Conservation (phyloP, 73 alveolate species). For the Paramecium sexaurelia region DNA sequence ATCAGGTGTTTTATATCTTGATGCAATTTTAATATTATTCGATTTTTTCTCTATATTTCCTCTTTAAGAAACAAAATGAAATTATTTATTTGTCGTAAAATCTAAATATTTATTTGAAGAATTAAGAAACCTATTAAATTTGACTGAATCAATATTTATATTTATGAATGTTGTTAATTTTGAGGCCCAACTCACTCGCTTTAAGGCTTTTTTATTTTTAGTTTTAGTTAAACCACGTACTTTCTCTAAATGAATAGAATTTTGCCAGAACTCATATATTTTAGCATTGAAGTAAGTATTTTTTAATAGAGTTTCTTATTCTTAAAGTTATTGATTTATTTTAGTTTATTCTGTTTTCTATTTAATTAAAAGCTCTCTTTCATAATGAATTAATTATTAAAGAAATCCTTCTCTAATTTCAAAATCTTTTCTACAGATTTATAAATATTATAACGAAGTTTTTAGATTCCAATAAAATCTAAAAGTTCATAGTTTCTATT, state of each 20-base stretch:
- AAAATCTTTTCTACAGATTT: slow-evolving; percentile 14
- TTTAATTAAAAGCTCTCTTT: background rate
- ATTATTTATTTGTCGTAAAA: background rate
- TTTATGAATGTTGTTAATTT: background rate
- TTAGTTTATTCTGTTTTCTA: background rate
- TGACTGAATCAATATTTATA: background rate
- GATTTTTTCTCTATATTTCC: background rate
- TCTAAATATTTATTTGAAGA: background rate
- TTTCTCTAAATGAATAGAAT: background rate
- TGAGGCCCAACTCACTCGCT: background rate
- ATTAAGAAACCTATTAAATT: background rate
- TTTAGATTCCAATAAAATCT: slow-evolving; percentile 29
- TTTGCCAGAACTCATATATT: background rate
- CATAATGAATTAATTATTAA: background rate
- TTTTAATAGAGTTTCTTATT: background rate
- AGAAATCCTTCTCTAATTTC: slow-evolving; percentile 19
- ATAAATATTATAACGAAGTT: background rate
- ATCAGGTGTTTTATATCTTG: background rate
- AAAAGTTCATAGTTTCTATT: background rate
- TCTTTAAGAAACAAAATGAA: background rate
- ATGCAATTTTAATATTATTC: background rate
- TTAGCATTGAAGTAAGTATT: slow-evolving; percentile 27
- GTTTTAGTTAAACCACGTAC: background rate
- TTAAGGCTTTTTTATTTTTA: background rate
- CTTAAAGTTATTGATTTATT: background rate